These are phyloP conservation scores for Carex arenaria DNA, from an alignment of 202 grass and related monocot species.

Conservation along the genomic window DNA sequence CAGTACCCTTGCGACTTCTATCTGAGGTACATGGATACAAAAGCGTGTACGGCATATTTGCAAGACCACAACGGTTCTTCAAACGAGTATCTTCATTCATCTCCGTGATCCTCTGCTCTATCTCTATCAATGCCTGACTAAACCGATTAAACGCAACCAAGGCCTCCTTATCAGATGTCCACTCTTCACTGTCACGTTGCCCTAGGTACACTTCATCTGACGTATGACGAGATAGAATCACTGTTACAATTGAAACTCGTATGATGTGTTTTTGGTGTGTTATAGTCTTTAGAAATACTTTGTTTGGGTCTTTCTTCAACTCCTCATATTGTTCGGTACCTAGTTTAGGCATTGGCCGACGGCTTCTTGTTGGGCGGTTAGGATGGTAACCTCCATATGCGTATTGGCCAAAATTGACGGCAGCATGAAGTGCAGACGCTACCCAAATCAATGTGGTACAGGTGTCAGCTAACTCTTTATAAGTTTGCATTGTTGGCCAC, in stretches of 20 bases:
- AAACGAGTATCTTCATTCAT: slow-evolving; percentile 37
- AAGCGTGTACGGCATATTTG: slow-evolving; percentile 61
- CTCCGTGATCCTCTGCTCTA: slow-evolving; percentile 40
- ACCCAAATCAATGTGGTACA: slow-evolving; percentile 89
- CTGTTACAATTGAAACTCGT: slow-evolving; percentile 44
- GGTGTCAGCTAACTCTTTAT: slow-evolving; percentile 33
- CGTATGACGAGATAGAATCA: slow-evolving; percentile 65
- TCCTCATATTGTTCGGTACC: slow-evolving; percentile 28
- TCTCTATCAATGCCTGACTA: slow-evolving; percentile 22
- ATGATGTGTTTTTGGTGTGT: slow-evolving; percentile 51
- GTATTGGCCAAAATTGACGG: slow-evolving; percentile 88
- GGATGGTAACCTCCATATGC: slow-evolving; percentile 67
- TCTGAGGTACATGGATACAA: slow-evolving; percentile 76
- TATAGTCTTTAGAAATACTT: slow-evolving; percentile 60
- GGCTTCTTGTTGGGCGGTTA: slow-evolving; percentile 68
- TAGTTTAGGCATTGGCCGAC: slow-evolving; percentile 42
- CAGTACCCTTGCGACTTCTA: slow-evolving; percentile 15
- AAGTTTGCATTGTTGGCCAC: slow-evolving; percentile 64
- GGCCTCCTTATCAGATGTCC: slow-evolving; percentile 54
- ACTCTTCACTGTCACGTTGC: slow-evolving; percentile 53
- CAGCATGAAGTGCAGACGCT: slow-evolving; percentile 71
- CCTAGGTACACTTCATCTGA: slow-evolving; percentile 83
- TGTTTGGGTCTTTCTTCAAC: slow-evolving; percentile 38
- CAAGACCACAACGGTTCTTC: slow-evolving; percentile 68
- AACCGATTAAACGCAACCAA: slow-evolving; percentile 50